These are phyloP conservation scores for Royoungia palumana DNA, from an alignment of 768 basidiomycete species.

Conservation along the genomic window DNA sequence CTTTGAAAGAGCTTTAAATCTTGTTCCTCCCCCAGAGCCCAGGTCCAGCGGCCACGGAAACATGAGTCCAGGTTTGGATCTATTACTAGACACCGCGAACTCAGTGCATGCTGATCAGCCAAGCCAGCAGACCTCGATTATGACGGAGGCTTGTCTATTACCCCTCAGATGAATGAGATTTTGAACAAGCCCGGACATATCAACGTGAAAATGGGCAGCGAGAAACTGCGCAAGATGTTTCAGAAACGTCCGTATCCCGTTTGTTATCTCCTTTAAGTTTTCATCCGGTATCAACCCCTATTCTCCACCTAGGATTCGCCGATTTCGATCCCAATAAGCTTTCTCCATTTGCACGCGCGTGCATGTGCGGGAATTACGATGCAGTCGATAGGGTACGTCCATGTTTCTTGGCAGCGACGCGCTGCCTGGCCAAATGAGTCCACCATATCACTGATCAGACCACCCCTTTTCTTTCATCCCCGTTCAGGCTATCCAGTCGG, in stretches of 20 bases:
- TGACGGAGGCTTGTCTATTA: slow-evolving; percentile 26
- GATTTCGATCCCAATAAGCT: slow-evolving; percentile 17
- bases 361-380: slow-evolving; percentile 22
- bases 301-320: slow-evolving; percentile 14
- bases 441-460: too few species aligned
- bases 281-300: neutral
- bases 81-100: neutral
- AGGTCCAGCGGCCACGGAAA: too few species aligned
- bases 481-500: slow-evolving; percentile 22
- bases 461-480: neutral
- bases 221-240: slow-evolving; percentile 30
- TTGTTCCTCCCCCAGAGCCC: too few species aligned
- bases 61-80: slow-evolving; percentile 15
- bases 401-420: neutral
- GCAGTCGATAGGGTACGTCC: slow-evolving; percentile 20
- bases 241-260: slow-evolving; percentile 21
- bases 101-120: neutral
- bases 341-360: slow-evolving; percentile 23
- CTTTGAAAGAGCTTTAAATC: too few species aligned
- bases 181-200: slow-evolving; percentile 27
- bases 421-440: neutral
- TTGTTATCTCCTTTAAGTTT: neutral
- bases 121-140: slow-evolving; percentile 3
- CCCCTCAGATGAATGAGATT: slow-evolving; percentile 26
- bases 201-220: slow-evolving; percentile 20